Percentiles rank a stretch among this genome's conserved stretches.
Evolutionary conservation across 2,329 filamentous ascomycete genomes (phyloP).

Genomic region (Neofusicoccum cordaticola): DNA sequence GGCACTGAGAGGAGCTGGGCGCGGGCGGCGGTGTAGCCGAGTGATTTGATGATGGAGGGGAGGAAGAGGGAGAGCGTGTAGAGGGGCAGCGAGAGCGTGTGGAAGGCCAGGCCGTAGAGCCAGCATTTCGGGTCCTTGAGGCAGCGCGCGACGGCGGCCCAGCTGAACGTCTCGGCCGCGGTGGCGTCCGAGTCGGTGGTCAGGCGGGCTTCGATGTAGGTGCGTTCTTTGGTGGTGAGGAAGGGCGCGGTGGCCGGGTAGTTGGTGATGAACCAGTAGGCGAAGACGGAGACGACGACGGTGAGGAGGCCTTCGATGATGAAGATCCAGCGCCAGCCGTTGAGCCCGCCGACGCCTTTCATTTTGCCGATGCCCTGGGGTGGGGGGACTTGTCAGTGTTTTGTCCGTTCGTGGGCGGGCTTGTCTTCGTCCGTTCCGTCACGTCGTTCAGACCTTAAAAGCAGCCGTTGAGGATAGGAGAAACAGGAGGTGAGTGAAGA

Average conservation of each 20-base stretch:
- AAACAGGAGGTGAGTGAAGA: not conserved
- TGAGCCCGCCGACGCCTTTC: conserved; percentile 51
- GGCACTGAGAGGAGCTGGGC: conserved; percentile 48
- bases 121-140: conserved; percentile 67
- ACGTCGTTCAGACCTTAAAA: not conserved
- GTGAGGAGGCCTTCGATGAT: conserved; percentile 39
- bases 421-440: not conserved
- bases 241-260: conserved; percentile 61
- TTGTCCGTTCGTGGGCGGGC: not conserved
- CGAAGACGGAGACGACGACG: conserved; percentile 30
- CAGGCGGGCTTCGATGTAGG: conserved; percentile 61
- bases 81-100: conserved; percentile 63
- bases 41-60: conserved; percentile 51
- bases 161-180: conserved; percentile 65
- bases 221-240: conserved; percentile 51
- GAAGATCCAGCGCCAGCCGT: conserved; percentile 43
- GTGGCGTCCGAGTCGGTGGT: conserved; percentile 68
- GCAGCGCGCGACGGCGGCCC: conserved; percentile 63
- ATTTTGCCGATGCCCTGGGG: conserved; percentile 57
- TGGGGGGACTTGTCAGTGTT: not conserved
- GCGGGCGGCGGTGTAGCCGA: conserved; percentile 42
- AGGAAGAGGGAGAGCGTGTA: conserved; percentile 39
- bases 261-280: conserved; percentile 63
- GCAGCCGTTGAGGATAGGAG: not conserved
- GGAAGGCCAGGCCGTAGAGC: conserved; percentile 69